Conservation (phyloP, 306 rosid species). For the Fragaria ananassa region DNA sequence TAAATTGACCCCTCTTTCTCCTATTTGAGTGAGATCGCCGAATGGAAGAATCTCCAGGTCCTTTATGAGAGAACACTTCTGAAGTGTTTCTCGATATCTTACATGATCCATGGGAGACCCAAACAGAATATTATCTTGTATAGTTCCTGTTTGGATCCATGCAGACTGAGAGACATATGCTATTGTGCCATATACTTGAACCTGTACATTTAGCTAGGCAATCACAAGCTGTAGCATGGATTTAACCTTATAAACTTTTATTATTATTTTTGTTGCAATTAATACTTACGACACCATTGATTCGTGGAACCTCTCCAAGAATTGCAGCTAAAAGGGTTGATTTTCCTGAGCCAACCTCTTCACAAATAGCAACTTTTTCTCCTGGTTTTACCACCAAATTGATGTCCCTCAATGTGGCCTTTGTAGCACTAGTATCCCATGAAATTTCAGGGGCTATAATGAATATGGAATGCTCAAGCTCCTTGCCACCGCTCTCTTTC, state of each 20-base stretch:
- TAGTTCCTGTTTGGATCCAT: slow-evolving; percentile 57
- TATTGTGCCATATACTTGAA: slow-evolving; percentile 39
- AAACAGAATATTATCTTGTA: slow-evolving; percentile 48
- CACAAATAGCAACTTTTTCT: slow-evolving; percentile 35
- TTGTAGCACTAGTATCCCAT: slow-evolving; percentile 22
- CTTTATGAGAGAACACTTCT: slow-evolving; percentile 43
- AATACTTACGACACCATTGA: slow-evolving; percentile 28
- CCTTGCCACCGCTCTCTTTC: neutral
- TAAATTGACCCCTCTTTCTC: slow-evolving; percentile 52
- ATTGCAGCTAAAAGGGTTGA: slow-evolving; percentile 36
- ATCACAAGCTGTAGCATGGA: neutral
- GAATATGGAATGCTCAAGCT: slow-evolving; percentile 18
- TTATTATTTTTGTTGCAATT: neutral
- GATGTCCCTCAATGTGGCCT: slow-evolving; percentile 20
- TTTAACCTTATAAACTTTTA: neutral
- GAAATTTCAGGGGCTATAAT: slow-evolving; percentile 17
- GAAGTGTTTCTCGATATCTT: slow-evolving; percentile 47
- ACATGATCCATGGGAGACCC: slow-evolving; percentile 42
- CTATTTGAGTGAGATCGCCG: slow-evolving; percentile 51
- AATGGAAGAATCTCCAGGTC: slow-evolving; percentile 52
- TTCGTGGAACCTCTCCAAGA: slow-evolving; percentile 29
- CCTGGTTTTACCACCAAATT: slow-evolving; percentile 23
- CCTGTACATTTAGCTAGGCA: slow-evolving; percentile 21
- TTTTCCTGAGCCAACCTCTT: slow-evolving; percentile 36
- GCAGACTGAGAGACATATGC: slow-evolving; percentile 65